Base-by-base conservation (phyloP, 2,329 filamentous ascomycete genomes). In the Davidsoniella eucalypti region DNA sequence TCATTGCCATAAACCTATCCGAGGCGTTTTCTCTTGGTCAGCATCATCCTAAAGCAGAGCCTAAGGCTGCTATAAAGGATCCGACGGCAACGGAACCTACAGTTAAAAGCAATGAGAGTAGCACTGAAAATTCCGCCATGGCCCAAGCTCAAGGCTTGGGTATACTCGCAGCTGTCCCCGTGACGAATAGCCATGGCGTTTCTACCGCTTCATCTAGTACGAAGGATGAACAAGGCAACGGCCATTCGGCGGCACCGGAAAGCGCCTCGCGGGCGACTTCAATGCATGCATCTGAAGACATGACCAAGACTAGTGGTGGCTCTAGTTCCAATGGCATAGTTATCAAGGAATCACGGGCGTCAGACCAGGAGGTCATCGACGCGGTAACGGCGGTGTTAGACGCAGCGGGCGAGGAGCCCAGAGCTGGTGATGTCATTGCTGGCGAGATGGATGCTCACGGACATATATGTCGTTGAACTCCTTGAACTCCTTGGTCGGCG, bases 1-100 rank as follows among this genome's bases (percentile, higher is more conserved):
- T 81, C 61, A 64, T 80, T 43, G 76, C 77, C 2, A 74, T 81
- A 54, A 81, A 80, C 57, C 62, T 81, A 8, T 79, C 75, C 6
- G 75, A 79, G 52, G 74, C 75, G 3, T 79, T 79, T 56, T 72
- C 69, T 0, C 77, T 78, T 55, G 73, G 78, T 55, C 70, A 73
- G 52, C 66, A 69, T 45, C 74, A 78, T 10, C n/a, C 26, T 17
- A 56, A 69, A 69, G 46, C 67, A 71, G 51, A 66, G 26, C 7
- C 36, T 38, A 21, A 38, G 12, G 29, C 36, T 38, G 18, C 29
- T 36, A 17, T 42, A 12, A 38, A 44, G 42, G 36, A 23, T 39
- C 12, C 29, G 5, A 33, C 14, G 36, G 25, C 10, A 33, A 14
- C 39, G 5, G 29, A 17, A 33, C 12, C 29, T 33, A 33, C 29